These are phyloP conservation scores for Xylaria bambusicola DNA, from an alignment of 495 filamentous ascomycete species.

Conservation along the genomic window DNA sequence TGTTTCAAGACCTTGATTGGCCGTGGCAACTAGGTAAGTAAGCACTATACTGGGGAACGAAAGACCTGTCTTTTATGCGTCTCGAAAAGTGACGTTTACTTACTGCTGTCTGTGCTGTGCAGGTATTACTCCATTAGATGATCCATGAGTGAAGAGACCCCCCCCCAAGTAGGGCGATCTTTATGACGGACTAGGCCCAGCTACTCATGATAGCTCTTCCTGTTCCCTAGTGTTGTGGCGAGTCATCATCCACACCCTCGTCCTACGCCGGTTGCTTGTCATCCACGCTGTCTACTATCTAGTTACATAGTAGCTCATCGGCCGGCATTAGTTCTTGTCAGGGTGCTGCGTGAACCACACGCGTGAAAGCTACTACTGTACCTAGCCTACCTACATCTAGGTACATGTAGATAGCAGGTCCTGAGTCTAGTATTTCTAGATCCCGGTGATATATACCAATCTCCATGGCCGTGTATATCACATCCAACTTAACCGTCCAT, in stretches of 20 bases:
- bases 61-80: conserved; percentile 3
- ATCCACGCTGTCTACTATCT: too few relatives aligned
- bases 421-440: too few relatives aligned
- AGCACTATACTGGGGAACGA: background rate
- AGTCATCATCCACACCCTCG: too few relatives aligned
- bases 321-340: background rate
- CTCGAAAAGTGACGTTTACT: background rate
- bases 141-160: background rate
- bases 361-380: background rate
- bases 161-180: background rate
- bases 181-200: background rate
- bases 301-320: conserved; percentile 1
- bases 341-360: too few relatives aligned
- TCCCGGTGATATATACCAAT: too few relatives aligned
- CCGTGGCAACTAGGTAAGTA: background rate
- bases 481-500: background rate
- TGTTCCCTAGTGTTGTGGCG: background rate
- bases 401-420: too few relatives aligned
- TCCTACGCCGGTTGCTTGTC: too few relatives aligned
- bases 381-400: too few relatives aligned
- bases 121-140: background rate
- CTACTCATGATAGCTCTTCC: background rate
- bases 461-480: too few relatives aligned
- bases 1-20: background rate
- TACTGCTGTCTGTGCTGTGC: conserved; percentile 10